A percentile compares a stretch with the other conserved stretches of the same genome.
Conservation (phyloP, 1,139 yeast species). For the Candida smagusa region DNA sequence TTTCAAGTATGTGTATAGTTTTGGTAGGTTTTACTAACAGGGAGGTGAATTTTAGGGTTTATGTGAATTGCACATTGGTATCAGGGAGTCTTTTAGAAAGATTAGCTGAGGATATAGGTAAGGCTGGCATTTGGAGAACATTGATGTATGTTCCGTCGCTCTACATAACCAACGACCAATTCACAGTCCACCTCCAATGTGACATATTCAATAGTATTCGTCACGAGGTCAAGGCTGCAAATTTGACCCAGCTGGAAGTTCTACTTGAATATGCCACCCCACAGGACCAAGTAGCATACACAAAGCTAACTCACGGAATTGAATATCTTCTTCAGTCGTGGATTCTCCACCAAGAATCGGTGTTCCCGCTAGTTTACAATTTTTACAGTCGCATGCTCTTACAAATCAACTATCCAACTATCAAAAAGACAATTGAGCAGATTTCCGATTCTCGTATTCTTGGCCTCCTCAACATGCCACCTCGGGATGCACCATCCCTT, state of each 20-base stretch:
- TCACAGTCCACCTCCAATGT: conserved; percentile 19
- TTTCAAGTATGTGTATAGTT: too few relatives aligned
- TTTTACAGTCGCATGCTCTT: conserved; percentile 30
- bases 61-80: too few relatives aligned
- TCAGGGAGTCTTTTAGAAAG: too few relatives aligned
- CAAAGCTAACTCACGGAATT: conserved; percentile 10
- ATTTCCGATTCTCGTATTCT: conserved; percentile 8
- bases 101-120: too few relatives aligned
- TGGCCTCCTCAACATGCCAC: conserved; percentile 1
- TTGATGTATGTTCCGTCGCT: too few relatives aligned
- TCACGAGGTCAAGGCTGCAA: conserved; percentile 6
- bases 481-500: conserved; percentile 5
- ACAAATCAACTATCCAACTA: conserved; percentile 21
- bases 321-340: conserved; percentile 30
- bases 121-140: too few relatives aligned
- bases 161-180: background rate
- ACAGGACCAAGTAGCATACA: too few relatives aligned
- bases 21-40: too few relatives aligned
- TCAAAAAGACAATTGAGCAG: conserved; percentile 10
- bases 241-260: too few relatives aligned
- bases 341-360: conserved; percentile 26
- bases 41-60: too few relatives aligned
- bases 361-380: conserved; percentile 38
- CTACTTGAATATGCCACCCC: too few relatives aligned
- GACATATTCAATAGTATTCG: conserved; percentile 14